These are phyloP conservation scores for Excoecaria agallocha DNA, from an alignment of 345 rosid genomes.

Conservation along the genomic window DNA sequence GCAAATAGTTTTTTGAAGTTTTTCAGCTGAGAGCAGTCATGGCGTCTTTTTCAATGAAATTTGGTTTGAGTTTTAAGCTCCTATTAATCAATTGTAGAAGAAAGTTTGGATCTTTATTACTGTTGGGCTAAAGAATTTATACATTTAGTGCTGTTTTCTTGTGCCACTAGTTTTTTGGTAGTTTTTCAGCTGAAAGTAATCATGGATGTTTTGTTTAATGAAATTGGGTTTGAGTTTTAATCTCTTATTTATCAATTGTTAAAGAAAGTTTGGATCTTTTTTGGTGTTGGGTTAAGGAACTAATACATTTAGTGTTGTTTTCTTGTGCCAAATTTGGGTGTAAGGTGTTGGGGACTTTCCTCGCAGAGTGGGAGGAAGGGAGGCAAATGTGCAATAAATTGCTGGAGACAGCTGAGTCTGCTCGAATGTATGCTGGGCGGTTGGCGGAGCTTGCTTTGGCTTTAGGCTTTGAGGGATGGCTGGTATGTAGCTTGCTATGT, in stretches of 20 bases:
- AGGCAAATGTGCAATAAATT: conserved; percentile 46
- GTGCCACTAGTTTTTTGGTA: background rate
- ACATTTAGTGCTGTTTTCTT: background rate
- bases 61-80: no score
- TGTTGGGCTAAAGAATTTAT: background rate
- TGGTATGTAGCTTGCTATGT: conserved; percentile 38
- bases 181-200: background rate
- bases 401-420: conserved; percentile 67
- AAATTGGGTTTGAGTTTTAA: background rate
- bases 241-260: background rate
- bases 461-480: conserved; percentile 90
- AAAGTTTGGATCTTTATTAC: no score
- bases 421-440: conserved; percentile 62
- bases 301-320: background rate
- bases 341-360: conserved; percentile 84
- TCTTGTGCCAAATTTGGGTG: conserved; percentile 25
- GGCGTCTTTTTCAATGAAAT: no score
- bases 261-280: background rate
- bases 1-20: background rate
- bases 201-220: background rate
- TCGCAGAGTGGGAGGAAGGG: conserved; percentile 87
- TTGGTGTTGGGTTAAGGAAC: background rate
- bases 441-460: conserved; percentile 65
- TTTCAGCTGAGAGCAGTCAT: background rate
- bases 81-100: no score